Evolutionary conservation across 306 rosid genomes (phyloP).

Genomic region (Purshia tridentata): DNA sequence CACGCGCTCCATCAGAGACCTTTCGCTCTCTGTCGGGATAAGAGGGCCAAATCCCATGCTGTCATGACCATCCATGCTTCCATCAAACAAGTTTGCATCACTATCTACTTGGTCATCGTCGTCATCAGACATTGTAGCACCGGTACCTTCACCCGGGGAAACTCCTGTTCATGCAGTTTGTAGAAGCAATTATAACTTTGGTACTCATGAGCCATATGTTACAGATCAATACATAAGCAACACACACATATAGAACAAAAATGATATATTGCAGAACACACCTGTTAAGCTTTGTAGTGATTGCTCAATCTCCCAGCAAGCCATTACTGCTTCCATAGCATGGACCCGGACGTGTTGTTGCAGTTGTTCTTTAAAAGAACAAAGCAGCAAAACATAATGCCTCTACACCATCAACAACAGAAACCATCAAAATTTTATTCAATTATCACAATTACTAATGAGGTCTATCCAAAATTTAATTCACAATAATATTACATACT

Average conservation of each 20-base stretch:
- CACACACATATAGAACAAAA: not conserved
- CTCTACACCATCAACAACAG: slow-evolving; percentile 47
- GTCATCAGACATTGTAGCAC: slow-evolving; percentile 98
- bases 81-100: slow-evolving; percentile 81
- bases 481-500: too few relatives aligned
- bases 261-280: slow-evolving; percentile 11
- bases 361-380: slow-evolving; percentile 96
- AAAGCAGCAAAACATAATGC: slow-evolving; percentile 89
- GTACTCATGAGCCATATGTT: not conserved
- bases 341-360: slow-evolving; percentile 97
- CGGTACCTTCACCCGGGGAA: slow-evolving; percentile 96
- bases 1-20: slow-evolving; percentile 98
- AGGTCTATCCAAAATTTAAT: too few relatives aligned
- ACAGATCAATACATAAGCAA: not conserved
- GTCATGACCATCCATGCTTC: slow-evolving; percentile 71
- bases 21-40: slow-evolving; percentile 90
- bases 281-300: slow-evolving; percentile 96
- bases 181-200: slow-evolving; percentile 2
- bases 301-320: slow-evolving; percentile 99
- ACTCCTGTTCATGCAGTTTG: slow-evolving; percentile 60
- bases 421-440: not conserved
- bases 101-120: slow-evolving; percentile 91
- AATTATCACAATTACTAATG: too few relatives aligned
- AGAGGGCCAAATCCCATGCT: slow-evolving; percentile 98
- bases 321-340: slow-evolving; percentile 99